Evolutionary conservation across 176 grass and related monocot species (phyloP), one percentile per base, ranked within the genome.

Genomic region (Oryza longistaminata): DNA sequence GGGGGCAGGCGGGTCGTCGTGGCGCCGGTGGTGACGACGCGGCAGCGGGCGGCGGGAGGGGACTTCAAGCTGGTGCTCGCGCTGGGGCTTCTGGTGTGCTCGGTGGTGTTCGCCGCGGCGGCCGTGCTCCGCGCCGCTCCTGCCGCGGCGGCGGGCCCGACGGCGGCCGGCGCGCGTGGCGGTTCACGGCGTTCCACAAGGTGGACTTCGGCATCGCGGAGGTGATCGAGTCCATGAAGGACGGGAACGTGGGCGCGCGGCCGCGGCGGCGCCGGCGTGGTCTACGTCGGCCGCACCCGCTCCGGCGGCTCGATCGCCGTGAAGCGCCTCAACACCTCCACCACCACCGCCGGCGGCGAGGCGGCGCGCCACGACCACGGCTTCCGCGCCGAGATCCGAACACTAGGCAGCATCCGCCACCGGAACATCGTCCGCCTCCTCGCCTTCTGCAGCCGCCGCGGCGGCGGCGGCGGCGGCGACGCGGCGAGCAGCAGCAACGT

Each of bases 181-280:
- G 85, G 50, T 88, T 99, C 66, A 91, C 92, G 40, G 86, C 97
- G 62, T 99, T 99, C 80, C 93, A 87, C 58, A 96, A 94, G 68
- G 92, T 92, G 81, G 92, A 96, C 46, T 99, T 99, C 85, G 97
- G 92, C 34, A 73, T 96, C 19, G 70, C 84, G 34, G 91, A 96
- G 46, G 93, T 99, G 81, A 86, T 96, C 33, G 97, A 99, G 87
- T 88, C 90, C 88, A 96, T 96, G 97, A 99, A 96, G 84, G 97
- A 99, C 1, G 90, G 83, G 8, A 99, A 99, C 76, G 90, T 99
- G 82, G 92, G n/a, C n/a, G n/a, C n/a, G n/a, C n/a, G 97, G 97
- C 0, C 93, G 97, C 0, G 97, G 97, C 52, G 97, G 97, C 4
- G 97, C 93, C 2, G 97, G 93, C 2, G 86, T 92, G 64, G 97